Conservation (phyloP, 2,329 filamentous ascomycete genomes). For the Epicoccum nigrum region DNA sequence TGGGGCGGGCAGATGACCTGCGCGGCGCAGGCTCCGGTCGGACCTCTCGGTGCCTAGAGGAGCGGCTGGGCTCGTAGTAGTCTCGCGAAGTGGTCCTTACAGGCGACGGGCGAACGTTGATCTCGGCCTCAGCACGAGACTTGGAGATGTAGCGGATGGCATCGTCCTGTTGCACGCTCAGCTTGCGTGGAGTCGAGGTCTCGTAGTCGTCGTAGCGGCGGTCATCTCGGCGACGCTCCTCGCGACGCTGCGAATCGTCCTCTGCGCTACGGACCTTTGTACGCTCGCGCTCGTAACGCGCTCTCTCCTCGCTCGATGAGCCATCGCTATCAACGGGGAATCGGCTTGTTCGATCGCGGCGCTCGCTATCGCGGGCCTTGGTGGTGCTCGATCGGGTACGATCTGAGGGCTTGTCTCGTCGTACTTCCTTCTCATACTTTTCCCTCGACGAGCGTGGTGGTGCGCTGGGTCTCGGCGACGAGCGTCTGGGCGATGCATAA, state of each 20-base stretch:
- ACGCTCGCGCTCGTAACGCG: constrained; percentile 41
- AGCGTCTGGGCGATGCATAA: constrained; percentile 27
- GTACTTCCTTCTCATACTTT: constrained; percentile 35
- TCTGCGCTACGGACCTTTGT: constrained; percentile 36
- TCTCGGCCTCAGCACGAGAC: constrained; percentile 33
- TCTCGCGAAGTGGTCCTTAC: constrained; percentile 41
- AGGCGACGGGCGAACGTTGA: constrained; percentile 36
- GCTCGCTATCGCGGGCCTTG: constrained; percentile 41
- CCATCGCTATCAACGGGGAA: constrained; percentile 44
- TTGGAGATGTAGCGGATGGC: constrained; percentile 42
- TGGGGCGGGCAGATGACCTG: constrained; percentile 44
- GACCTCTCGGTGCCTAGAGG: constrained; percentile 31
- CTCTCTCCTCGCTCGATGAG: constrained; percentile 40
- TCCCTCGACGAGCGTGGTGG: constrained; percentile 32
- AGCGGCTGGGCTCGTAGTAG: constrained; percentile 35
- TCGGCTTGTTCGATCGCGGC: constrained; percentile 49
- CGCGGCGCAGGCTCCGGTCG: constrained; percentile 38
- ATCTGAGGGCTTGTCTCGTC: constrained; percentile 38
- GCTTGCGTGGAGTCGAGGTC: constrained; percentile 32
- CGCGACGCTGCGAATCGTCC: constrained; percentile 10
- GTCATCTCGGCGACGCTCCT: constrained; percentile 23
- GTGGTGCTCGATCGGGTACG: constrained; percentile 49
- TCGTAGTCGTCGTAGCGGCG: constrained; percentile 22
- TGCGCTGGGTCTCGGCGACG: constrained; percentile 32
- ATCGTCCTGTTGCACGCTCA: constrained; percentile 33